Evolutionary conservation across 768 basidiomycete species (phyloP).

Genomic region (Boletus tomentosulus): DNA sequence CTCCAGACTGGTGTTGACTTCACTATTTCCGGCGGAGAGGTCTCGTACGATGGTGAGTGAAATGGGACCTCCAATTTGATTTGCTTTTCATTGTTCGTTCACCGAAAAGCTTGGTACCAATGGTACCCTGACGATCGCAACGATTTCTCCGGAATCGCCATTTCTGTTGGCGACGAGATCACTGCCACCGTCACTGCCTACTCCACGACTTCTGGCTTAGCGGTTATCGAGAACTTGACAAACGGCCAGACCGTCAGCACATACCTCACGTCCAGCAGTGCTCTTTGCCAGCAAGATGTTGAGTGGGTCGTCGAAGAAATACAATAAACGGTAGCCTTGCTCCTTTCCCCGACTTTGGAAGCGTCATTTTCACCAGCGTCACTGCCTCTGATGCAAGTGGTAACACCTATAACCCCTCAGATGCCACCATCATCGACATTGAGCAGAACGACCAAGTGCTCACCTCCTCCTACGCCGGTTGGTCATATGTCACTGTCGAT

Average conservation of each 20-base stretch:
- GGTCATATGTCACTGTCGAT: not conserved
- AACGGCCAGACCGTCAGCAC: constrained; percentile 4
- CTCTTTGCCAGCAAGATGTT: constrained; percentile 16
- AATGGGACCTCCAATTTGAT: too few relatives aligned
- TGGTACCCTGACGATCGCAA: constrained; percentile 15
- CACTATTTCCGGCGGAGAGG: not conserved
- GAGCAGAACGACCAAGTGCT: constrained; percentile 3
- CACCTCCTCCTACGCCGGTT: constrained; percentile 10
- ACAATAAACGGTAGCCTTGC: not conserved
- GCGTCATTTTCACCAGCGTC: constrained; percentile 12
- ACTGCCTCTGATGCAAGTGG: constrained; percentile 6
- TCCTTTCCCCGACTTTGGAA: constrained; percentile 19
- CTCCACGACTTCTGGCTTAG: constrained; percentile 17
- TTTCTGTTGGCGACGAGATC: constrained; percentile 17
- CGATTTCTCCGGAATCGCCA: not conserved
- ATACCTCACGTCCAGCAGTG: constrained; percentile 7
- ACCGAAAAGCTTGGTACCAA: constrained; percentile 20
- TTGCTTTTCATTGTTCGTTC: not conserved
- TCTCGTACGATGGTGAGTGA: constrained; percentile 14
- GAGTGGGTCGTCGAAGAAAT: constrained; percentile 26
- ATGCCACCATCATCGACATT: constrained; percentile 12
- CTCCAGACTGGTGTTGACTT: constrained; percentile 21
- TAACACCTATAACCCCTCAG: constrained; percentile 4
- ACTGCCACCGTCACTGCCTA: constrained; percentile 12
- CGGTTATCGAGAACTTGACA: constrained; percentile 19